Percentiles rank a stretch among this genome's conserved stretches.
Evolutionary conservation across 139 green algal species (phyloP).

Genomic region (Volvox africanus): DNA sequence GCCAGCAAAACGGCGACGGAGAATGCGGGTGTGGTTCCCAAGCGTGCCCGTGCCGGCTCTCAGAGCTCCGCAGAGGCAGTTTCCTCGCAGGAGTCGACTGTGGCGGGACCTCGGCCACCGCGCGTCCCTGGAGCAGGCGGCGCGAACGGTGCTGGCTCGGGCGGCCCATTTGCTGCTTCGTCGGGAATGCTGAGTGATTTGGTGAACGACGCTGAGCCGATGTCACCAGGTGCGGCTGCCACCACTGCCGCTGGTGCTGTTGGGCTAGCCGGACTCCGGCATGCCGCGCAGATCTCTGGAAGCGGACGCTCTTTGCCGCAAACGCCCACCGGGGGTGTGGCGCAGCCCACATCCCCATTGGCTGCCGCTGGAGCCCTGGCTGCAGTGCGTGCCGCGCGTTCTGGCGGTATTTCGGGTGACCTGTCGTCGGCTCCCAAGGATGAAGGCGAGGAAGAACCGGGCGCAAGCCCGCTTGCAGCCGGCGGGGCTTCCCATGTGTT

Average conservation of each 20-base stretch:
- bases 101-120: neutral
- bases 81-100: neutral
- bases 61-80: neutral
- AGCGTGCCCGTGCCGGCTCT: neutral
- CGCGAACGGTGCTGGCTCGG: neutral
- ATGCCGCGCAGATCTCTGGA: neutral
- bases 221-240: neutral
- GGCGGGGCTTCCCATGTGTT: neutral
- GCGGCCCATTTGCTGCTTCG: neutral
- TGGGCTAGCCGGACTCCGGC: conserved; percentile 14
- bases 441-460: neutral
- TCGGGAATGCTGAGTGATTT: too few species aligned
- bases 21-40: neutral
- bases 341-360: neutral
- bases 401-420: conserved; percentile 26
- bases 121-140: neutral
- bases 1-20: neutral
- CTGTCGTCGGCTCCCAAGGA: neutral
- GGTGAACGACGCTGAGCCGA: neutral
- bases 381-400: conserved; percentile 15
- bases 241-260: neutral
- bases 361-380: conserved; percentile 3
- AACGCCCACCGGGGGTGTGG: neutral
- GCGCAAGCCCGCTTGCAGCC: neutral
- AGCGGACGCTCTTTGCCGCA: neutral